Percentiles rank a stretch among this genome's conserved stretches.
Evolutionary conservation across 805 yeast genomes (phyloP).

Genomic region (Candida nitratophila): DNA sequence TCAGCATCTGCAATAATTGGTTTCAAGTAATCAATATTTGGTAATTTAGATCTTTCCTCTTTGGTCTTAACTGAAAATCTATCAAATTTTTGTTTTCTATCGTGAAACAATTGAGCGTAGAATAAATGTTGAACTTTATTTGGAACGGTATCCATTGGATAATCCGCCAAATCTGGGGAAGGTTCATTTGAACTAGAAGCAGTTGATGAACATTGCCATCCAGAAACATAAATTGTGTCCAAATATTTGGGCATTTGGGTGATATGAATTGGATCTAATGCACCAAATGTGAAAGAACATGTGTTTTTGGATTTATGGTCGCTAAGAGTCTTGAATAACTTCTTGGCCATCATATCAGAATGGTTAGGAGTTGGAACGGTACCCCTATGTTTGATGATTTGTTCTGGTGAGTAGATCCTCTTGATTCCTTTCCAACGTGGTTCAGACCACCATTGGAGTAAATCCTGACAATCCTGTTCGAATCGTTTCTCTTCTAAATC

Average conservation of each 20-base stretch:
- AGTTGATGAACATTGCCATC: constrained; percentile 98
- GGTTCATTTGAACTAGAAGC: constrained; percentile 98
- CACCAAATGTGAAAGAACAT: constrained; percentile 88
- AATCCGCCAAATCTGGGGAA: constrained; percentile 96
- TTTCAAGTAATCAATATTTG: constrained; percentile 79
- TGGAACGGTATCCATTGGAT: constrained; percentile 98
- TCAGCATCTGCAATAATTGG: constrained; percentile 98
- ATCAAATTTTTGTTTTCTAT: constrained; percentile 89
- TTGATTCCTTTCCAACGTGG: constrained; percentile 89
- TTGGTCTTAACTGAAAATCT: constrained; percentile 50
- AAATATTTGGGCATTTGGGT: constrained; percentile 95
- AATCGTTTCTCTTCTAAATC: constrained; percentile 55
- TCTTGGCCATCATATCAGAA: constrained; percentile 73
- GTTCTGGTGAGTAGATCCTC: constrained; percentile 83
- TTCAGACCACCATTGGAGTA: constrained; percentile 86
- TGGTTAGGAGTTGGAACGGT: constrained; percentile 68
- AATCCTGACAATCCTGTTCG: constrained; percentile 63
- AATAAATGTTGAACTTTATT: constrained; percentile 95
- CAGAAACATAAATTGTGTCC: constrained; percentile 89
- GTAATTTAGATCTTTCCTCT: constrained; percentile 61
- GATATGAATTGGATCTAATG: constrained; percentile 91
- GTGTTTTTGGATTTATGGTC: constrained; percentile 71
- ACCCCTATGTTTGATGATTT: constrained; percentile 86
- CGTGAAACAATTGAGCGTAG: constrained; percentile 96
- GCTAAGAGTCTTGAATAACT: constrained; percentile 60